A percentile compares a stretch with the other conserved stretches of the same genome.
phyloP scores from a whole-genome alignment of 306 rosid species.

The Fagus sylvatica region DNA sequence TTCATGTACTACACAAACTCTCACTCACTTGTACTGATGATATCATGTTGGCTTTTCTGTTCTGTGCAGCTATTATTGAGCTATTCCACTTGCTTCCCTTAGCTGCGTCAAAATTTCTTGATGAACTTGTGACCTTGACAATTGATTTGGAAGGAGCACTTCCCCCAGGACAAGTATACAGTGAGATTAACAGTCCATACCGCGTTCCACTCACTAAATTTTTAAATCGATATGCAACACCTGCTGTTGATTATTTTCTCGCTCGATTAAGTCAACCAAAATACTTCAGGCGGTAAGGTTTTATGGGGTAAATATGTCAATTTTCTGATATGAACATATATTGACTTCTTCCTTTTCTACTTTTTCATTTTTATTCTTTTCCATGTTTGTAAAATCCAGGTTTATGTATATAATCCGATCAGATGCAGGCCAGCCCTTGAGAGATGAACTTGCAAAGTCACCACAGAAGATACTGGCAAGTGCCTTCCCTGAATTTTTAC shows the following conservation, averaged over 20 bases:
- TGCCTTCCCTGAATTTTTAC: slow-evolving; percentile 82
- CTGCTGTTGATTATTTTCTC: slow-evolving; percentile 92
- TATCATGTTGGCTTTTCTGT: slow-evolving; percentile 23
- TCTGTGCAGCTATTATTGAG: slow-evolving; percentile 87
- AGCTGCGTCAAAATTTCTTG: slow-evolving; percentile 97
- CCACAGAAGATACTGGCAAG: slow-evolving; percentile 89
- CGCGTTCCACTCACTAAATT: slow-evolving; percentile 89
- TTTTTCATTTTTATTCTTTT: slow-evolving; percentile 12
- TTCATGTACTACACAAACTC: slow-evolving; percentile 20
- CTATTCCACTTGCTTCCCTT: slow-evolving; percentile 95
- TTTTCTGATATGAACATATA: slow-evolving; percentile 6
- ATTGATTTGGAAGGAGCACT: slow-evolving; percentile 99
- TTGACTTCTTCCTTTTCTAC: slow-evolving; percentile 16
- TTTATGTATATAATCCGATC: slow-evolving; percentile 89
- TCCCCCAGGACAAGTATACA: slow-evolving; percentile 91
- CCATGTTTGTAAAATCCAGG: slow-evolving; percentile 40
- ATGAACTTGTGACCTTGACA: slow-evolving; percentile 95
- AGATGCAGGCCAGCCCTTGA: slow-evolving; percentile 91
- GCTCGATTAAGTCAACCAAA: slow-evolving; percentile 87
- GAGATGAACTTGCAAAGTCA: slow-evolving; percentile 98
- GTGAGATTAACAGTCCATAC: slow-evolving; percentile 97
- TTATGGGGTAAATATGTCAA: background rate
- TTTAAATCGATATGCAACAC: slow-evolving; percentile 86
- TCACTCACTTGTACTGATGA: slow-evolving; percentile 19
- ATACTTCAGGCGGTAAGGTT: slow-evolving; percentile 87